A percentile compares a stretch with the other conserved stretches of the same genome.
Evolutionary conservation across 2,329 filamentous ascomycete genomes (phyloP).

Genomic region (Monilinia laxa): DNA sequence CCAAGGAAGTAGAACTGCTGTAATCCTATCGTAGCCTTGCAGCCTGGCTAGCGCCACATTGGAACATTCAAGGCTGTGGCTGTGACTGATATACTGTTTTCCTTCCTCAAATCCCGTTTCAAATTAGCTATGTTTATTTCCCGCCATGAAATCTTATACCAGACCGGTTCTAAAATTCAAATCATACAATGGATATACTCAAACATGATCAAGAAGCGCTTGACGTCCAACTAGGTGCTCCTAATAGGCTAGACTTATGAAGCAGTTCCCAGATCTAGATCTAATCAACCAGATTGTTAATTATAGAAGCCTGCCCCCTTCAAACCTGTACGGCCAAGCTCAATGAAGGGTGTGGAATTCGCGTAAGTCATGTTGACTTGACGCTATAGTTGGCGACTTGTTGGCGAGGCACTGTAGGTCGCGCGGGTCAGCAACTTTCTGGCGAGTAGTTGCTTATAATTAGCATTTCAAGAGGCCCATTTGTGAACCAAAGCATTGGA

Average conservation of each 20-base stretch:
- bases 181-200: background rate
- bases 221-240: too few relatives aligned
- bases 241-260: background rate
- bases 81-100: background rate
- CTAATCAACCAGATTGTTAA: background rate
- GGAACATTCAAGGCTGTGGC: background rate
- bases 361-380: too few relatives aligned
- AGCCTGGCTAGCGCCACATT: conserved; percentile 1
- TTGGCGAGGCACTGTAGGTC: too few relatives aligned
- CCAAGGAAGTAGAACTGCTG: conserved; percentile 5
- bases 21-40: conserved; percentile 1
- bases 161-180: background rate
- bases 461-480: too few relatives aligned
- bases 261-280: background rate
- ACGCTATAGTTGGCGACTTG: too few relatives aligned
- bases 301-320: background rate
- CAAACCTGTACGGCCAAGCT: background rate
- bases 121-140: background rate
- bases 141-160: background rate
- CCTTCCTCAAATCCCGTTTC: background rate
- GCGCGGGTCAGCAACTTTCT: too few relatives aligned
- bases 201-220: background rate
- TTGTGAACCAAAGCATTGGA: too few relatives aligned
- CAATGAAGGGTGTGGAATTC: background rate
- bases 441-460: too few relatives aligned